Base-by-base conservation (phyloP, 1,284 basidiomycete genomes). In the Cutaneotrichosporon mucoides region DNA sequence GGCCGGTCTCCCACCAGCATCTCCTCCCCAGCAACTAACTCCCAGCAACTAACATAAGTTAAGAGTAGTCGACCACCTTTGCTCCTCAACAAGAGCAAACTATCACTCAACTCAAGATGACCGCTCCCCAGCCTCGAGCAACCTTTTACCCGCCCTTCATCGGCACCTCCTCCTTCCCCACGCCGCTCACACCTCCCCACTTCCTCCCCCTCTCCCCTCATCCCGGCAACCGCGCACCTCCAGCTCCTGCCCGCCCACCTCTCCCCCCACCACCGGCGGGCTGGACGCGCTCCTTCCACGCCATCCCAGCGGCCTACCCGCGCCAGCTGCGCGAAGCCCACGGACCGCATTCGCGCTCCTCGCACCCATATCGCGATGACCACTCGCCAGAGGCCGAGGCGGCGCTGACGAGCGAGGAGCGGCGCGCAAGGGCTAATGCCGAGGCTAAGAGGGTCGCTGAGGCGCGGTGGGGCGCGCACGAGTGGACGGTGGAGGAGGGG, bases 271-370 rank as follows among this genome's bases (percentile, higher is more conserved):
- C 46, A 62, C 73, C 42, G 60, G 67, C 8, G 56, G 67, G 70
- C 12, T 86, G 81, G 71, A 73, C 66, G 15, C 68, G 82, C 11
- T 83, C 83, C 1, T 87, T 86, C 0, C 90, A 92, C 68, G 72
- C 90, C 46, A 75, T 89, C 24, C 88, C 88, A 0, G 85, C 87
- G 6, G 85, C 87, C 1, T 84, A 84, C 68, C 84, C 88, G 4
- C 82, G 88, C 9, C 53, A 48, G 24, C 60, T 62, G 11, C 50
- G 48, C 15, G 59, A 68, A 34, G 12, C 81, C 81, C 35, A 69
- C 68, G 57, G 64, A 47, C 12, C 44, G 53, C 55, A 64, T 60
- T 55, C 16, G 60, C 60, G 59, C 57, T 44, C 33, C 56, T 64
- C 60, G 51, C 59, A 53, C 24, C 64, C 64, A n/a, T 70, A 60